Base-by-base conservation (phyloP, 2,329 filamentous ascomycete genomes). In the Endocalyx cinctus region DNA sequence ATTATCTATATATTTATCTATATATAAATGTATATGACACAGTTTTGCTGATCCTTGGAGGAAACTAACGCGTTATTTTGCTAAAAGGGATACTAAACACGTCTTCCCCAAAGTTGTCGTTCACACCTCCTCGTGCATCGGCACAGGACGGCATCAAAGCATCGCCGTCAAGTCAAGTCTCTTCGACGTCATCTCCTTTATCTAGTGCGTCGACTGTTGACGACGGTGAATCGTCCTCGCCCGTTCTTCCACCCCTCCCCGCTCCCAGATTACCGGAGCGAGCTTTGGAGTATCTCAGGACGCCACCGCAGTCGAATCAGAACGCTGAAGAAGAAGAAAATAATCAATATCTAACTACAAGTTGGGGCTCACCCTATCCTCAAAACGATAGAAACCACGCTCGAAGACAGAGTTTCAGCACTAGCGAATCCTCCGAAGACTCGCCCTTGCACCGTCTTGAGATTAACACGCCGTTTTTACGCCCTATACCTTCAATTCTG, bases 311-410 rank as follows among this genome's bases (percentile, higher is more conserved):
- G 22, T 43, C 47, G 26, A 42, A 39, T 46, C 52, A 52, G 41
- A 56, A 41, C 28, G 40, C 42, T 17, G 50, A 46, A 30, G 14
- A 17, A 12, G 46, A 48, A 31, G 59, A 61, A 45, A 64, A 66
- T 31, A 54, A 51, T 26, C 62, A 59, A 37, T 79, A 74, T 58
- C 70, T 72, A 40, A 92, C 87, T 29, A 83, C 87, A 30, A 89
- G 83, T 57, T 95, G 89, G 88, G 89, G 89, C 36, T 95, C 88
- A 34, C 89, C 89, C 15, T 95, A 95, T 63, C 81, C 84, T 35
- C 73, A 72, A 41, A 74, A 82, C 25, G 82, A 75, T 37, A 59
- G 57, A 47, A 60, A 54, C 28, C 60, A 70, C 39, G 63, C 71
- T 34, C 69, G 69, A 33, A 62, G 62, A 34, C 61, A 66, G 41